Percentiles rank a stretch among this genome's conserved stretches.
Conservation (phyloP, 257 asterid genomes). For the Solanum acaule region DNA sequence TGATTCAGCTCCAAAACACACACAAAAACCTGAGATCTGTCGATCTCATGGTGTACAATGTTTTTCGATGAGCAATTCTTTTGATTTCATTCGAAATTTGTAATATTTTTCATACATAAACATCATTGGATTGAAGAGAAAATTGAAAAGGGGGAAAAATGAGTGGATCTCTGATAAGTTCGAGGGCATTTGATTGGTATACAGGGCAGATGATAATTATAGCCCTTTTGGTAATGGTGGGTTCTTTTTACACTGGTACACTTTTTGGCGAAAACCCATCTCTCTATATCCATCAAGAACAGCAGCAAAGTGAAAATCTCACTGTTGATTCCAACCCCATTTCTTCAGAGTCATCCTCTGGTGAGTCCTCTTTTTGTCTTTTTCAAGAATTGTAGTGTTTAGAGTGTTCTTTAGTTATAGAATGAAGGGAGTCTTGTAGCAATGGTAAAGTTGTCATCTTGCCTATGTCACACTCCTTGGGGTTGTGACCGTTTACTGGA, state of each 20-base stretch:
- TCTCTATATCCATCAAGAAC: slow-evolving; percentile 17
- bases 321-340: slow-evolving; percentile 8
- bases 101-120: not conserved
- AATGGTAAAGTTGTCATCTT: not conserved
- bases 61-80: not conserved
- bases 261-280: slow-evolving; percentile 45
- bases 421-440: not conserved
- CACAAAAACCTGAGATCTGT: not conserved
- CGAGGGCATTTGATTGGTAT: slow-evolving; percentile 72
- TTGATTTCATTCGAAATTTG: not conserved
- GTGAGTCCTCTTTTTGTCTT: slow-evolving; percentile 9
- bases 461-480: not conserved
- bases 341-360: slow-evolving; percentile 23
- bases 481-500: not conserved
- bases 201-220: slow-evolving; percentile 52
- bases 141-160: not conserved
- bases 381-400: not conserved
- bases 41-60: not conserved
- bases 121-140: not conserved
- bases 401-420: not conserved
- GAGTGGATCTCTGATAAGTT: slow-evolving; percentile 17
- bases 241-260: slow-evolving; percentile 77
- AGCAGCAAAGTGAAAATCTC: slow-evolving; percentile 17
- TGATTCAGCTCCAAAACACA: not conserved
- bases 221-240: slow-evolving; percentile 62